Evolutionary conservation across 306 rosid species (phyloP), one percentile per base, ranked within the genome.

Genomic region (Malus fusca): DNA sequence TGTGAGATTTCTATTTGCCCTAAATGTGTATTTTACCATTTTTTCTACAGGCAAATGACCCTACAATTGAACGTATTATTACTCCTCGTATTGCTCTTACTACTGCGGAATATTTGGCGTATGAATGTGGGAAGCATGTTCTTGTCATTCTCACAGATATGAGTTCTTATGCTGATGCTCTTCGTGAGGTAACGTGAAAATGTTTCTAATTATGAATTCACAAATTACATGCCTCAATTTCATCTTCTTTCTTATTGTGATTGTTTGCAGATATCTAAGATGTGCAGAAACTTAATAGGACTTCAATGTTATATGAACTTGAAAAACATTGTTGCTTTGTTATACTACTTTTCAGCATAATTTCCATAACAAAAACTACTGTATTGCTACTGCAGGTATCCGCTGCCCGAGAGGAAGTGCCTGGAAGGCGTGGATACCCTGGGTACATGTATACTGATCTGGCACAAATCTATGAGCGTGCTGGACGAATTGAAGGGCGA

Each of bases 111-210:
- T 96, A 92, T 84, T 84, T 96, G 91, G 99, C 99, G 25, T 96
- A 96, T 87, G 99, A 87, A 81, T 96, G 99, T 60, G 99, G 99
- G 87, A 96, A 96, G 93, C 99, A 96, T 48, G 99, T 96, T 73
- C 99, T 96, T 77, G 99, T 96, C 87, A 96, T 96, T 64, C 91
- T 96, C 79, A 96, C 99, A 30, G 99, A 96, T 81, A 96, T 96
- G 99, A 96, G 99, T 89, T 96, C 99, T 74, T 96, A 96, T 82
- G 99, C 99, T 8, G 99, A 96, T 84, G 98, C 99, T 76, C 99
- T 96, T 82, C 99, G 99, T 85, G 99, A 96, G 99, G 99, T 96
- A 89, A 84, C 18, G 69, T 68, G 21, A 77, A 58, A 31, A 62
- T 48, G 52, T 66, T 61, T 58, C 23, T 26, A 73, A 69, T 65